Base-by-base conservation (phyloP, 305 asterid genomes). In the Fraxinus angustifolia region DNA sequence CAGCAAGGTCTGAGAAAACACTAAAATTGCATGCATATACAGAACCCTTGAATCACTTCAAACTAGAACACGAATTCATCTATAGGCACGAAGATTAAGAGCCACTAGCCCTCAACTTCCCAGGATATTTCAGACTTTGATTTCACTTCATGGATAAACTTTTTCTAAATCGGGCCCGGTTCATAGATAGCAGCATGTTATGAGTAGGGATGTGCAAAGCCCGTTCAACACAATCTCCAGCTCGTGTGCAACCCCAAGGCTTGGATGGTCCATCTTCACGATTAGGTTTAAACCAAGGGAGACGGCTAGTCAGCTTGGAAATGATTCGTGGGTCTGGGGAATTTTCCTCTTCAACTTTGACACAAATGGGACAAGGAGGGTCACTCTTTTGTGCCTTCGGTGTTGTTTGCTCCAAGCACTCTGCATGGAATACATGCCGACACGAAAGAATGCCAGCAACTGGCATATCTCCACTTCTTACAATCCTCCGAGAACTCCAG, bases 201-300 rank as follows among this genome's bases (percentile, higher is more conserved):
- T 88, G 86, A 3, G 90, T 76, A 36, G 98, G 94, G 0, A 84
- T 87, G 28, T 90, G 97, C 87, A 92, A 76, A 16, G 96, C 97
- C 81, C 97, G 98, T 82, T 90, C 97, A 0, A 95, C 97, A 53
- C 99, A 93, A 68, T 93, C 98, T 79, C 99, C 98, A 0, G 95
- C 97, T 76, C 89, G 95, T 1, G 86, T 91, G 72, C 98, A 95
- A 3, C 93, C 94, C 97, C 99, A 92, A n/a, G 94, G 88, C 84
- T 79, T 92, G 31, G 93, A 89, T 0, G 92, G 88, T 0, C 97
- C 91, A 4, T 91, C 98, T 84, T 95, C 98, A 11, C 86, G 81
- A 65, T 86, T 91, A 23, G 94, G 78, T 79, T 80, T 91, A n/a
- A 91, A 91, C 85, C 92, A 86, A 31, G 97, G 97, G 79, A 91